phyloP scores from a whole-genome alignment of 1,284 basidiomycete species.

The Irpex rosettiformis region DNA sequence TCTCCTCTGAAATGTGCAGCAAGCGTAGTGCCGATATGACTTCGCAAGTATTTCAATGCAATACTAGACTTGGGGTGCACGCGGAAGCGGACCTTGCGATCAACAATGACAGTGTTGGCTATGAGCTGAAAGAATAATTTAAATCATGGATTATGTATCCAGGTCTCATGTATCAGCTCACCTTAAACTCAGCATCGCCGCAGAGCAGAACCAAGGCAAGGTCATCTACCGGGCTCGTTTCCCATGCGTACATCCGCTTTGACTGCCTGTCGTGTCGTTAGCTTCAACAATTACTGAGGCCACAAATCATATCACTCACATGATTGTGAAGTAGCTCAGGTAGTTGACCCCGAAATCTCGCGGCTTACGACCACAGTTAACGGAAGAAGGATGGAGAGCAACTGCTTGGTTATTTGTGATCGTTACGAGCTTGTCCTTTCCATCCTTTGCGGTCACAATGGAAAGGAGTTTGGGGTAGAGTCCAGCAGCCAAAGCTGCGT shows the following conservation, averaged over 20 bases:
- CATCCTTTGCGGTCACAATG: conserved; percentile 54
- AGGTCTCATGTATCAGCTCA: conserved; percentile 29
- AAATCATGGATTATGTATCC: not conserved
- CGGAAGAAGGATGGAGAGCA: conserved; percentile 89
- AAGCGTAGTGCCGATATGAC: conserved; percentile 62
- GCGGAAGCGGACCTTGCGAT: conserved; percentile 81
- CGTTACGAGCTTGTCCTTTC: conserved; percentile 59
- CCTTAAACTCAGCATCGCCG: conserved; percentile 91
- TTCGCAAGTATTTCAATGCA: conserved; percentile 80
- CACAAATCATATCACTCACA: conserved; percentile 44
- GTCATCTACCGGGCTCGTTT: conserved; percentile 89
- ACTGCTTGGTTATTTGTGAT: conserved; percentile 85
- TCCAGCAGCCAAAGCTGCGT: conserved; percentile 83
- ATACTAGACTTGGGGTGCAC: conserved; percentile 71
- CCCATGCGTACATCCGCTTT: conserved; percentile 95
- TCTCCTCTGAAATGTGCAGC: conserved; percentile 65
- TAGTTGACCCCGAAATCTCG: conserved; percentile 74
- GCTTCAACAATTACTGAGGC: conserved; percentile 15
- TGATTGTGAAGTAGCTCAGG: conserved; percentile 86
- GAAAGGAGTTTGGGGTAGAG: conserved; percentile 90
- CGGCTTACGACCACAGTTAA: conserved; percentile 76
- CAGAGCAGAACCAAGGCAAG: conserved; percentile 82
- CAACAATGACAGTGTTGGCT: conserved; percentile 73
- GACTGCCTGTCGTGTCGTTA: conserved; percentile 65
- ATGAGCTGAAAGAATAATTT: conserved; percentile 49